Evolutionary conservation across 306 rosid species (phyloP).

Genomic region (Corylus avellana): DNA sequence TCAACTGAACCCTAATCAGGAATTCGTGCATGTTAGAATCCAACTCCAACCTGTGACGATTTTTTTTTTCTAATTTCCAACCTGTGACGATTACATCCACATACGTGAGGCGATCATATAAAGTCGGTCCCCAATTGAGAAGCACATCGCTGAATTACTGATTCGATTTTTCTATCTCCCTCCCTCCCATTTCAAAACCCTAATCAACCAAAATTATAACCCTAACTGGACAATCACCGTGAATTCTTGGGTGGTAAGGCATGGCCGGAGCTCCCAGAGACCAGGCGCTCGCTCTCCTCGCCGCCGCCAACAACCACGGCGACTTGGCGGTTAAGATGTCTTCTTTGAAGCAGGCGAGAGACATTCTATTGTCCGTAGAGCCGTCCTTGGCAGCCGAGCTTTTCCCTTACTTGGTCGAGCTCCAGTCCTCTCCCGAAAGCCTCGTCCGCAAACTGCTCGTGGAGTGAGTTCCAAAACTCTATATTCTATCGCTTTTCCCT

Average conservation of each 20-base stretch:
- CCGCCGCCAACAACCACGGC: constrained; percentile 93
- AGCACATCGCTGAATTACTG: background rate
- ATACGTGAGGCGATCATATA: background rate
- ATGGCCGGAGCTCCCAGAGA: constrained; percentile 72
- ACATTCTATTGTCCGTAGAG: constrained; percentile 62
- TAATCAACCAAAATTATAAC: constrained; percentile 1
- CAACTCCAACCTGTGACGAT: background rate
- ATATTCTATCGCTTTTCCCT: background rate
- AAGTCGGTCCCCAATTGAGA: background rate
- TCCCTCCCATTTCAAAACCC: constrained; percentile 40
- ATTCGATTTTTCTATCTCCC: background rate
- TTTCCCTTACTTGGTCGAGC: constrained; percentile 83
- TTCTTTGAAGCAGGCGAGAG: constrained; percentile 75
- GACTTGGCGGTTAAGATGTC: constrained; percentile 83
- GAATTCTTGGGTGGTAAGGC: constrained; percentile 1
- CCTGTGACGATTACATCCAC: no score
- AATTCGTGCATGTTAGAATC: background rate
- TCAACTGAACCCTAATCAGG: background rate
- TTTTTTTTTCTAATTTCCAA: no score
- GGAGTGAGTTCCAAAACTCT: constrained; percentile 59
- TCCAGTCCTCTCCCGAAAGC: constrained; percentile 78
- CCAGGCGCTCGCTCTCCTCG: constrained; percentile 81
- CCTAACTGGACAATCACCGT: background rate
- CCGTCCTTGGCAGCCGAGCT: constrained; percentile 69
- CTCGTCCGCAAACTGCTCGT: constrained; percentile 80